phyloP scores from a whole-genome alignment of 345 rosid species.

The Chamaenerion angustifolium region DNA sequence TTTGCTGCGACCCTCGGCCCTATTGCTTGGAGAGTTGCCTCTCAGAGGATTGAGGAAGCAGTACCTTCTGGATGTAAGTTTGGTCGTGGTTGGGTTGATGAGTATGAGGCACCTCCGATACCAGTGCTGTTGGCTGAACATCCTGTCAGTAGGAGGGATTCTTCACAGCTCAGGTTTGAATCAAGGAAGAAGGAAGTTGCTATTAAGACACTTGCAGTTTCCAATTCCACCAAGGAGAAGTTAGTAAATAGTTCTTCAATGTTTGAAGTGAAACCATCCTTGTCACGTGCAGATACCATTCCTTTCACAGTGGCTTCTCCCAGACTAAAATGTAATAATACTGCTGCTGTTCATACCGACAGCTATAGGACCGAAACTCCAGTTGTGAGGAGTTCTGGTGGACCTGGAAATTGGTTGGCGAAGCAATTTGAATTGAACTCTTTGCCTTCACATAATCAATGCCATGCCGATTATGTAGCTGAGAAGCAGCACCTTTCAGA shows the following conservation, averaged over 20 bases:
- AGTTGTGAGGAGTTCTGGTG: conserved; percentile 20
- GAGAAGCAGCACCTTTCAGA: conserved; percentile 18
- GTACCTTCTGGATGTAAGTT: conserved; percentile 55
- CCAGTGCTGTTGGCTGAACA: conserved; percentile 50
- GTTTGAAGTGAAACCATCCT: conserved; percentile 25
- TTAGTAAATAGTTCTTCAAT: conserved; percentile 11
- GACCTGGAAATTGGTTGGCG: conserved; percentile 31
- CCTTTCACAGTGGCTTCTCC: conserved; percentile 21
- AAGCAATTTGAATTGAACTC: conserved; percentile 72
- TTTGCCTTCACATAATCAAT: conserved; percentile 42
- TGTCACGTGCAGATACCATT: conserved; percentile 22
- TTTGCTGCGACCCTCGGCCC: conserved; percentile 84
- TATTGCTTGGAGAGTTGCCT: conserved; percentile 72
- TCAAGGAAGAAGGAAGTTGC: conserved; percentile 15
- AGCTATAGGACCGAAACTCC: conserved; percentile 15
- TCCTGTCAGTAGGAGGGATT: conserved; percentile 27
- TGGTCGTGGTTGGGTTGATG: conserved; percentile 90
- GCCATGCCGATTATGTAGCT: conserved; percentile 20
- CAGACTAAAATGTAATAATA: conserved; percentile 13
- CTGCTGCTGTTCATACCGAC: conserved; percentile 19
- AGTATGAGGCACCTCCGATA: conserved; percentile 74
- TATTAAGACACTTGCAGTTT: conserved; percentile 10
- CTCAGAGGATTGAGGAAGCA: conserved; percentile 60
- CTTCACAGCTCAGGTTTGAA: conserved; percentile 20
- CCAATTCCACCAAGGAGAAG: conserved; percentile 20